A percentile compares a stretch with the other conserved stretches of the same genome.
Conservation (phyloP, 768 basidiomycete species). For the Russula olivacea region DNA sequence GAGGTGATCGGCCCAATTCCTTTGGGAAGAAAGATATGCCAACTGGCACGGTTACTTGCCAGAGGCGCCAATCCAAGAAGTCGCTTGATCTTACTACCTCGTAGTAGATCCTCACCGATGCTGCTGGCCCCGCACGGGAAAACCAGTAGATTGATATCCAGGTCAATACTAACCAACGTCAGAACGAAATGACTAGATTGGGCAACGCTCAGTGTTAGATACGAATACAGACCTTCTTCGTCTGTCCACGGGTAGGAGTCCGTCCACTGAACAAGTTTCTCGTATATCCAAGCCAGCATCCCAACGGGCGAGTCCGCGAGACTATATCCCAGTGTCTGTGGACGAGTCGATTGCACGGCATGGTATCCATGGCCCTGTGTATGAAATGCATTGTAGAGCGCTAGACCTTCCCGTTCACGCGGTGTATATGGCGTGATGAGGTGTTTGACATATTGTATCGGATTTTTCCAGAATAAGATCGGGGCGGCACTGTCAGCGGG, state of each 20-base stretch:
- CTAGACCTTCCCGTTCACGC: conserved; percentile 28
- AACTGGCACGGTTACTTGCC: conserved; percentile 35
- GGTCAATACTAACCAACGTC: conserved; percentile 29
- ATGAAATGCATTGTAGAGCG: conserved; percentile 25
- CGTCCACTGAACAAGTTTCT: conserved; percentile 32
- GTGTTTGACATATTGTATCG: conserved; percentile 30
- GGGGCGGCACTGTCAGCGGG: conserved; percentile 1
- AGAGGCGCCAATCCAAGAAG: conserved; percentile 7
- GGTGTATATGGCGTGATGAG: conserved; percentile 30
- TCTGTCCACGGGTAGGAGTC: conserved; percentile 53
- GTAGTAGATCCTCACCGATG: conserved; percentile 32
- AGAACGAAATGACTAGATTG: background rate
- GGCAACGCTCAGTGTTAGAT: background rate
- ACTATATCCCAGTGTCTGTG: conserved; percentile 42
- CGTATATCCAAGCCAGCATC: conserved; percentile 37
- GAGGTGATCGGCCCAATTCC: conserved; percentile 37
- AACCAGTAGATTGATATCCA: conserved; percentile 38
- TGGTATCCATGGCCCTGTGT: conserved; percentile 33
- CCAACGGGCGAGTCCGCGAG: conserved; percentile 55
- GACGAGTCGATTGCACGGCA: conserved; percentile 30
- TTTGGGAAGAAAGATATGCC: conserved; percentile 50
- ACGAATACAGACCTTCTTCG: conserved; percentile 42
- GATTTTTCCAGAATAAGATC: conserved; percentile 20
- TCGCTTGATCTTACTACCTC: conserved; percentile 23
- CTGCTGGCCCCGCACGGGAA: conserved; percentile 33